Evolutionary conservation across 1,139 yeast species (phyloP), one percentile per base, ranked within the genome.

Genomic region (Yamadazyma buinensis): DNA sequence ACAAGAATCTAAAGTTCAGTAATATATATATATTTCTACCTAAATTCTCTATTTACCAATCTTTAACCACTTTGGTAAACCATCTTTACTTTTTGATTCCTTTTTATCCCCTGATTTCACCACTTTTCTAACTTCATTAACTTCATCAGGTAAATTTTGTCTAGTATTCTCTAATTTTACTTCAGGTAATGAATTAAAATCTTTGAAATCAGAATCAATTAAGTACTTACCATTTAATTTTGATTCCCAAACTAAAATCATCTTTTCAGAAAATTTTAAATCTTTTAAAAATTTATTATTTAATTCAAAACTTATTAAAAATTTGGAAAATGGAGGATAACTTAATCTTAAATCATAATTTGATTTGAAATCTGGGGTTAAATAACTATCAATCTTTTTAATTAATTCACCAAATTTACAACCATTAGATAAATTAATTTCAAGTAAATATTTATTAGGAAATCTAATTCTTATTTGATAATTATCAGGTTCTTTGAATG

Each of bases 371-470:
- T 65, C 57, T 2, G 76, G 70, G n/a, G 59, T 46, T 8, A 61
- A 45, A 37, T 73, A 52, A 5, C 57, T 56, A 46, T 64, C 67
- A 12, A 65, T 52, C 31, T 58, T 52, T 32, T 61, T 59, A 32
- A 68, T 38, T 23, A 77, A 59, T 32, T 65, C 61, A 1, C 71
- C 67, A 40, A 77, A 69, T 30, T 73, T 62, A 11, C 59, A 52
- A 1, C 41, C 32, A 18, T 35, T 36, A 14, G 33, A 8, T 13
- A 47, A 31, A 7, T 35, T 30, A 7, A 49, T 32, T 32, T 65
- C 55, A n/a, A 78, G 49, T 20, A 66, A 61, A 5, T 69, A 53
- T 19, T 70, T 57, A 52, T 78, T 80, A 1, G 83, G 82, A 41
- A 78, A 76, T 41, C 67, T 67, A 22, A 77, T 47, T 33, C 84